Base-by-base conservation (phyloP, 2,329 filamentous ascomycete genomes). In the Diaporthe longicolla region DNA sequence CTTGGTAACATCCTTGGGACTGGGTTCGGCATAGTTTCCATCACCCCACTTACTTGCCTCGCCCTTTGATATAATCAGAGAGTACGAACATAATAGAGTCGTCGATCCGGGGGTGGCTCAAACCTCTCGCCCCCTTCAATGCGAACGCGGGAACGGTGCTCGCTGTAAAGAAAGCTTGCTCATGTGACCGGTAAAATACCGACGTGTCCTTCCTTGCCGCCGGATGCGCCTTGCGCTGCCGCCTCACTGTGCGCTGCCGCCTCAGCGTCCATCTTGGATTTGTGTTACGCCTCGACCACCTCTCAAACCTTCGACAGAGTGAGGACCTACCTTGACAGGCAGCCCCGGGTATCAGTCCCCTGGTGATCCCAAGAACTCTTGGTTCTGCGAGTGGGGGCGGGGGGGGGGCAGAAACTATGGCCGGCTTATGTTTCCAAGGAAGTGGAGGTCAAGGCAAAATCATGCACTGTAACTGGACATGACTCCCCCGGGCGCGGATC, bases 391-490 rank as follows among this genome's bases (percentile, higher is more conserved):
- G 35, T 45, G 59, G 26, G 61, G 29, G 5, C 19, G 45, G 45
- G 29, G n/a, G 0, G 11, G 19, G 10, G 8, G 26, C 8, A 21
- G 32, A 35, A 66, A 37, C 7, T 26, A 54, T 54, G 32, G 63
- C 21, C 32, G 32, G 29, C n/a, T 15, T 40, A 13, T 26, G 15
- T 52, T 68, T 68, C 29, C 63, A 68, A 68, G 63, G 63, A 54
- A 54, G 48, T 15, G 32, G 7, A 52, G 63, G 45, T 37, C 63
- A 66, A 29, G 63, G 63, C 43, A 68, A 4, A 54, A 68, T 54
- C 48, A 68, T 68, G 63, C 63, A 40, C 10, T 68, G 63, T 29
- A 54, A 68, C 48, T 68, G 32, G 3, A 68, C 63, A 68, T 68
- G 63, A 68, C 63, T 68, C 63, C 63, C 21, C 63, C 21, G 45